These are phyloP conservation scores for Euryodendron excelsum DNA, from an alignment of 148 eudicot genomes.

Conservation along the genomic window DNA sequence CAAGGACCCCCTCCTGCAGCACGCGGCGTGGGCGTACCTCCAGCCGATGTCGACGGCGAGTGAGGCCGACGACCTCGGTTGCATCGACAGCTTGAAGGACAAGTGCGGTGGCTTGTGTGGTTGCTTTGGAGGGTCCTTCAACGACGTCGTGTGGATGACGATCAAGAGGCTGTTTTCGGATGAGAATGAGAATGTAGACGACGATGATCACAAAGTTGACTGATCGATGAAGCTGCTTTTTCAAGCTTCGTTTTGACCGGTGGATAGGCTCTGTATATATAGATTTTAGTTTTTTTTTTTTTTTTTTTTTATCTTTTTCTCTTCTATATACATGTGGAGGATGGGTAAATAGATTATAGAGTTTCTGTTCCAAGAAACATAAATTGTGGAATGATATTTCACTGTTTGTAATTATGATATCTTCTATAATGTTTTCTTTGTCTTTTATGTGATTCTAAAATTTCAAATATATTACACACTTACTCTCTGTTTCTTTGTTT, in stretches of 20 bases:
- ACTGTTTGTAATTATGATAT: too few species aligned
- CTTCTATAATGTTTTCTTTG: too few species aligned
- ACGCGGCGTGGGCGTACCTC: conserved; percentile 50
- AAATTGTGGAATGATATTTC: too few species aligned
- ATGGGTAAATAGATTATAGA: too few species aligned
- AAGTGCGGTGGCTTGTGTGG: conserved; percentile 15
- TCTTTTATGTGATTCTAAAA: too few species aligned
- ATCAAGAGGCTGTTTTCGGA: not conserved
- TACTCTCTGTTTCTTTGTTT: too few species aligned
- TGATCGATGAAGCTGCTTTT: not conserved
- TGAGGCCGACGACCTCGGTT: not conserved
- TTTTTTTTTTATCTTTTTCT: too few species aligned
- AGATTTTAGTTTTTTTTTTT: not conserved
- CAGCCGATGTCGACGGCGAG: conserved; percentile 28
- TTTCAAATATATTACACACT: too few species aligned
- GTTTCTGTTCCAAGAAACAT: too few species aligned
- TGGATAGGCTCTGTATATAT: not conserved
- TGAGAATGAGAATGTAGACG: not conserved
- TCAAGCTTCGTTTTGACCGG: conserved; percentile 18
- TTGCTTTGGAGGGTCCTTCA: conserved; percentile 27
- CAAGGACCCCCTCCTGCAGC: conserved; percentile 40
- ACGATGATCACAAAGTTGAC: not conserved
- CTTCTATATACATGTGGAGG: too few species aligned
- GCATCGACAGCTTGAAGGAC: conserved; percentile 19
- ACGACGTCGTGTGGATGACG: conserved; percentile 2